Base-by-base conservation (phyloP, 192 early-diverging fungal genomes). In the Podila epicladia region DNA sequence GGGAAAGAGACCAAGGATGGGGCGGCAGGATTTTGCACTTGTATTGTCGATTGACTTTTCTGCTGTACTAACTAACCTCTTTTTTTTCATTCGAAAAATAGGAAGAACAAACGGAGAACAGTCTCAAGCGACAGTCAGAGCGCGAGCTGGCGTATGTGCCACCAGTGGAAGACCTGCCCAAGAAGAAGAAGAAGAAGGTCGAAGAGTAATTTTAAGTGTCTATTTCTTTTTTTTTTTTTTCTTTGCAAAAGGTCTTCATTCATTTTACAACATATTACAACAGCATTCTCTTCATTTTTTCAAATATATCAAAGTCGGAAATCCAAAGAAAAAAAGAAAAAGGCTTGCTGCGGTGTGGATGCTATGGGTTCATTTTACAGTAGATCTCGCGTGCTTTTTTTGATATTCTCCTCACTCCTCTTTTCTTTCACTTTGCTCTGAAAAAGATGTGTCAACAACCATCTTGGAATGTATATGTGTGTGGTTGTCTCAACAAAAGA, bases 91-190 rank as follows among this genome's bases (percentile, higher is more conserved):
- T n/a, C n/a, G n/a, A n/a, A n/a, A n/a, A n/a, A n/a, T 9, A 89
- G 79, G 87, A 92, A 74, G 84, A 82, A 55, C 91, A 94, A 84
- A 84, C 78, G 17, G 94, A 93, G 72, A 92, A 90, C 50, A 85
- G 85, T 17, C 84, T 88, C 31, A 90, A 94, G 84, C 87, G 91
- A 50, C 82, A 90, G 59, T 88, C 85, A 3, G 92, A 96, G 74
- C 88, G 97, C 35, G 87, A 93, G 29, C 82, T 93, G 85, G 94
- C 90, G 5, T 96, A 95, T 83, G 85, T 95, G 48, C 92, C 95
- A 51, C 95, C 95, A 20, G 86, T 88, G 64, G 94, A 97, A 73
- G 75, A 73, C 38, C 65, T 58, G 9, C 79, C 70, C 38, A 73
- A 72, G 64, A 84, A 73, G 64, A 84, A 78, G 67, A 82, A 84